These are phyloP conservation scores for Lodderomyces theae DNA, from an alignment of 1,139 yeast species.

Conservation along the genomic window DNA sequence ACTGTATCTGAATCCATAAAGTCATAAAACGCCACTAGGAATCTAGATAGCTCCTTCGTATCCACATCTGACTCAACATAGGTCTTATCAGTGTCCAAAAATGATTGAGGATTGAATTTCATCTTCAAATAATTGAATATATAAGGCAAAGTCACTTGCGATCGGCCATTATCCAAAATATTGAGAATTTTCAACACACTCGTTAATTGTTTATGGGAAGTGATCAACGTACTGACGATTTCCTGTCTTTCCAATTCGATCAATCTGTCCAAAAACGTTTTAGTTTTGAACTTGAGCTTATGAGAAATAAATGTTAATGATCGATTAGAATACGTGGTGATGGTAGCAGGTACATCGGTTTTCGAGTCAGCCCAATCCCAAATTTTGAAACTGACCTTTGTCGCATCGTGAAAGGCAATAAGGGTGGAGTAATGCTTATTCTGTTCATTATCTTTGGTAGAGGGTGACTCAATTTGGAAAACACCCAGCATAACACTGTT, in stretches of 20 bases:
- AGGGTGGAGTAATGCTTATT: slow-evolving; percentile 55
- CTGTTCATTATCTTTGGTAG: slow-evolving; percentile 52
- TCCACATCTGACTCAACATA: slow-evolving; percentile 38
- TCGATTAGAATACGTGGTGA: slow-evolving; percentile 20
- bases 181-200: slow-evolving; percentile 53
- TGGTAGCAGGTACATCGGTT: slow-evolving; percentile 17
- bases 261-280: slow-evolving; percentile 65
- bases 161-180: slow-evolving; percentile 81
- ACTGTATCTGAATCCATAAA: slow-evolving; percentile 73
- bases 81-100: slow-evolving; percentile 24
- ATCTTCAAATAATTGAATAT: slow-evolving; percentile 54
- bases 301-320: slow-evolving; percentile 62
- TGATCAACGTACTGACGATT: slow-evolving; percentile 63
- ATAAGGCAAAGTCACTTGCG: slow-evolving; percentile 71
- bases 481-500: slow-evolving; percentile 85
- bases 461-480: slow-evolving; percentile 74
- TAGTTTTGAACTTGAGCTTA: slow-evolving; percentile 69
- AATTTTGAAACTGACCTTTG: slow-evolving; percentile 52
- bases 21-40: slow-evolving; percentile 56
- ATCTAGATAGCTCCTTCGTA: slow-evolving; percentile 43
- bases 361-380: slow-evolving; percentile 75
- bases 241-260: slow-evolving; percentile 72
- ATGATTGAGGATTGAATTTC: slow-evolving; percentile 30
- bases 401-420: slow-evolving; percentile 62
- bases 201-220: slow-evolving; percentile 23